Percentiles rank a stretch among this genome's conserved stretches.
Evolutionary conservation across 2,329 filamentous ascomycete species (phyloP).

Genomic region (Colletotrichum chrysophilum): DNA sequence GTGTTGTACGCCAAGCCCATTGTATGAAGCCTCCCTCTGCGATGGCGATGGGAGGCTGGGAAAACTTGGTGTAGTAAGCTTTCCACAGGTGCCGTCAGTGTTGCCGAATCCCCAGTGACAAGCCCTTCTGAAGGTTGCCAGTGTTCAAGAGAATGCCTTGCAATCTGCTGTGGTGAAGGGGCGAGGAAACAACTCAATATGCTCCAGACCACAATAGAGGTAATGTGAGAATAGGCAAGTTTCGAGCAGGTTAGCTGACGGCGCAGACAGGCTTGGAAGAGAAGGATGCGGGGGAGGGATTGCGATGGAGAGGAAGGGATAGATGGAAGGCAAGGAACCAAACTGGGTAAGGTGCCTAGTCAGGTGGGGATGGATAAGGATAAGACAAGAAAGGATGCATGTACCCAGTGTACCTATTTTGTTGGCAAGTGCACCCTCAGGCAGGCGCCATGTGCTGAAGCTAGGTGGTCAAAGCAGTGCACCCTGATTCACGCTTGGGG

Average conservation of each 20-base stretch:
- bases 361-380: background rate
- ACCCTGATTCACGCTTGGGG: background rate
- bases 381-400: background rate
- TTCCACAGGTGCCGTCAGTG: background rate
- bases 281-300: background rate
- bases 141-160: background rate
- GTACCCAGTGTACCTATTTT: background rate
- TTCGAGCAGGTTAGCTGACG: background rate
- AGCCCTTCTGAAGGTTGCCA: background rate
- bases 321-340: background rate
- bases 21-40: slow-evolving; percentile 21
- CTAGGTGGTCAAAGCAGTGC: background rate
- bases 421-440: background rate
- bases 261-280: background rate
- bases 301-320: background rate
- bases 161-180: background rate
- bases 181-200: background rate
- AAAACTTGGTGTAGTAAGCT: background rate
- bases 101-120: background rate
- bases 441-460: background rate
- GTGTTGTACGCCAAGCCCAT: slow-evolving; percentile 95
- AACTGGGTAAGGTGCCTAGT: background rate
- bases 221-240: background rate
- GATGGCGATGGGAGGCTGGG: background rate
- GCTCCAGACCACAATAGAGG: background rate